Evolutionary conservation across 164 flowering plant genomes (phyloP).

Genomic region (Vitis rupestris): DNA sequence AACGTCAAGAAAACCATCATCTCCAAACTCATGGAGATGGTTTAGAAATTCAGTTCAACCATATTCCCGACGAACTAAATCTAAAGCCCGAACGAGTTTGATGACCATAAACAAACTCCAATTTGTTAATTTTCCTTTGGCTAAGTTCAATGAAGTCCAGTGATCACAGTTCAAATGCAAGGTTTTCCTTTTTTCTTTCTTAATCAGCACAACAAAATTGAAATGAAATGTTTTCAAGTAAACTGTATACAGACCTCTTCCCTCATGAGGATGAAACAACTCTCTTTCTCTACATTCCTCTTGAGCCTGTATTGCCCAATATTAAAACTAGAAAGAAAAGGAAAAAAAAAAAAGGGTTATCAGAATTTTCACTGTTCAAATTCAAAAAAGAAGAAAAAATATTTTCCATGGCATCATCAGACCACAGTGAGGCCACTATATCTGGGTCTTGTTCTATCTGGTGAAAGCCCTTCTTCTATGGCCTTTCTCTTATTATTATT

Average conservation of each 20-base stretch:
- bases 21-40: too few relatives aligned
- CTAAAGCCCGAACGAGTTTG: too few relatives aligned
- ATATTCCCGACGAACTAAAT: too few relatives aligned
- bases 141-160: background rate
- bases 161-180: background rate
- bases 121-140: too few relatives aligned
- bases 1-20: too few relatives aligned
- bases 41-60: too few relatives aligned
- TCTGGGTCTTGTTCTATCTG: slow-evolving; percentile 62
- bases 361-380: slow-evolving; percentile 8
- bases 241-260: slow-evolving; percentile 10
- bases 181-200: background rate
- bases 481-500: slow-evolving; percentile 54
- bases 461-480: slow-evolving; percentile 50
- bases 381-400: background rate
- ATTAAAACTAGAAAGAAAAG: background rate
- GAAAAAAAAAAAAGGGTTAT: slow-evolving; percentile 3
- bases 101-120: background rate
- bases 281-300: slow-evolving; percentile 8
- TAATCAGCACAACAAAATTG: slow-evolving; percentile 14
- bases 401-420: slow-evolving; percentile 19
- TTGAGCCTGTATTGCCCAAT: slow-evolving; percentile 5
- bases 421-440: slow-evolving; percentile 46
- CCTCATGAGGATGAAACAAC: background rate
- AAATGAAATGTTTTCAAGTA: slow-evolving; percentile 13